Evolutionary conservation across 148 eudicot species (phyloP).

Genomic region (Dysphania ambrosioides): DNA sequence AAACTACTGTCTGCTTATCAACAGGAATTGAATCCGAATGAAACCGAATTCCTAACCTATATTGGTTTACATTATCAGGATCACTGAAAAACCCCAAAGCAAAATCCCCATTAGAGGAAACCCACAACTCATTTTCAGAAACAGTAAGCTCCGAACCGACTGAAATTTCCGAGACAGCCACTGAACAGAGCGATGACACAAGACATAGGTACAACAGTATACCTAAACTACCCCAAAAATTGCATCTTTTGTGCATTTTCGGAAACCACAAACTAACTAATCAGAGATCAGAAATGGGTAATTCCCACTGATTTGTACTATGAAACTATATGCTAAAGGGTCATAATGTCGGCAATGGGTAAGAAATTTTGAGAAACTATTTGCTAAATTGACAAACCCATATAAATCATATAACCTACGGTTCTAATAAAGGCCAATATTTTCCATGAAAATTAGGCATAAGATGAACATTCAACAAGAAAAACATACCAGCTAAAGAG

Average conservation of each 20-base stretch:
- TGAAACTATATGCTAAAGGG: no score
- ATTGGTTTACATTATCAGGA: slow-evolving; percentile 29
- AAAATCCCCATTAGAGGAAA: slow-evolving; percentile 58
- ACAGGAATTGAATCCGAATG: slow-evolving; percentile 42
- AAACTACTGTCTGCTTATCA: slow-evolving; percentile 40
- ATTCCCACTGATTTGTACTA: background rate
- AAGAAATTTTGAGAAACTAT: background rate
- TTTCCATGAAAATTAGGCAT: slow-evolving; percentile 16
- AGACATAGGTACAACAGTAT: slow-evolving; percentile 25
- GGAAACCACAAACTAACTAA: background rate
- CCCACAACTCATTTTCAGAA: slow-evolving; percentile 42
- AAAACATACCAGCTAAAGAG: background rate
- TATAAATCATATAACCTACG: background rate
- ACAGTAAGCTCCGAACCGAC: slow-evolving; percentile 54
- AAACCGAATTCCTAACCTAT: slow-evolving; percentile 49
- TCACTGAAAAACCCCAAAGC: slow-evolving; percentile 50
- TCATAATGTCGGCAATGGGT: no score
- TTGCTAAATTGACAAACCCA: background rate
- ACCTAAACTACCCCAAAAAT: background rate
- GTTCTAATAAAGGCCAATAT: background rate
- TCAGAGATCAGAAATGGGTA: background rate
- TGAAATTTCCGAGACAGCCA: slow-evolving; percentile 38
- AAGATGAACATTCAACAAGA: no score
- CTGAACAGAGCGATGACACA: slow-evolving; percentile 31
- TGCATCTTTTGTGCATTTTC: slow-evolving; percentile 12